Evolutionary conservation across 116 monocot genomes (phyloP).

Genomic region (Papilionanthe hybrid): DNA sequence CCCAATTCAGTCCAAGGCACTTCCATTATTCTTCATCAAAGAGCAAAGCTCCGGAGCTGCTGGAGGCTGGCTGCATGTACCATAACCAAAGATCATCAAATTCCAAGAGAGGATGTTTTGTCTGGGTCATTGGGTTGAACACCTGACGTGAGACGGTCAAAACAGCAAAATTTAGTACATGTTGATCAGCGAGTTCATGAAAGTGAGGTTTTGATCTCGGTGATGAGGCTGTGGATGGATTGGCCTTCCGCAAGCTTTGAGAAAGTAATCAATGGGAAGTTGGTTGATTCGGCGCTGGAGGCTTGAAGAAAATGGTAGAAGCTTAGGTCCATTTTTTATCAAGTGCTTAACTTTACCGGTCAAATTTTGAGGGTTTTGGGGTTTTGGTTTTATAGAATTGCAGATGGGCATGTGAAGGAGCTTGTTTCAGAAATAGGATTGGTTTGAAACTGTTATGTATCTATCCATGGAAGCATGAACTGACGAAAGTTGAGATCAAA

Average conservation of each 20-base stretch:
- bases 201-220: background rate
- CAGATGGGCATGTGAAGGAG: background rate
- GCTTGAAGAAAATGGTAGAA: slow-evolving; percentile 2
- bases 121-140: slow-evolving; percentile 19
- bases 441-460: no score
- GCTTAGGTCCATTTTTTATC: background rate
- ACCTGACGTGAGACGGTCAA: background rate
- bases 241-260: slow-evolving; percentile 14
- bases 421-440: no score
- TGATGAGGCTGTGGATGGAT: slow-evolving; percentile 14
- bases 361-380: background rate
- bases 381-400: background rate
- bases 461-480: no score
- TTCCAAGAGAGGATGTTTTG: slow-evolving; percentile 22
- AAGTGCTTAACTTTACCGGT: background rate
- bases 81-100: slow-evolving; percentile 12
- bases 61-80: background rate
- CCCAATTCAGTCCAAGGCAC: slow-evolving; percentile 5
- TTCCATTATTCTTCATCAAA: slow-evolving; percentile 14
- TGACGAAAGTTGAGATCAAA: no score
- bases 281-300: background rate
- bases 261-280: slow-evolving; percentile 8
- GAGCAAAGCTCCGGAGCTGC: slow-evolving; percentile 1
- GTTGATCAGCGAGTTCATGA: slow-evolving; percentile 13
- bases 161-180: background rate